Evolutionary conservation across 2,329 filamentous ascomycete species (phyloP).

Genomic region (Ophiostoma sp.): DNA sequence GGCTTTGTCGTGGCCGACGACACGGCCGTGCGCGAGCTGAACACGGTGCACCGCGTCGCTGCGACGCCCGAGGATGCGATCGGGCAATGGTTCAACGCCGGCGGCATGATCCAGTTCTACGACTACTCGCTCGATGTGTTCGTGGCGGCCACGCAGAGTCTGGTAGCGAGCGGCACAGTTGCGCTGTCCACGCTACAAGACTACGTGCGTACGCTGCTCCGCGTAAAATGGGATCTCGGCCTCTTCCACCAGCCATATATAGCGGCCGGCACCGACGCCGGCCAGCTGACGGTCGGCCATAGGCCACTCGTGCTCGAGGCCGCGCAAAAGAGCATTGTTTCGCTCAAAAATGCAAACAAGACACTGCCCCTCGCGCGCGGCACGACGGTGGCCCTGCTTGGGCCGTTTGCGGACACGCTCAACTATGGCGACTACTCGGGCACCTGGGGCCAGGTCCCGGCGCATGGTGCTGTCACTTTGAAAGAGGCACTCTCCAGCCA

Average conservation of each 20-base stretch:
- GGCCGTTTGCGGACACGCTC: slow-evolving; percentile 15
- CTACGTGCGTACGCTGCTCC: not conserved
- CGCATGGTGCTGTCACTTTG: not conserved
- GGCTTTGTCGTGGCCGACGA: slow-evolving; percentile 17
- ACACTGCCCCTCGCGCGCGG: not conserved
- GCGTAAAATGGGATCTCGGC: not conserved
- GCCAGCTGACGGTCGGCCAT: not conserved
- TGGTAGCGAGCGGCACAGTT: not conserved
- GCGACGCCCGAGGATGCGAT: slow-evolving; percentile 3
- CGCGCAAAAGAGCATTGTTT: not conserved
- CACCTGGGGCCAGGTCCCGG: slow-evolving; percentile 15
- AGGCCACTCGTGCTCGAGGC: not conserved
- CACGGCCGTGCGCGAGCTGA: slow-evolving; percentile 14
- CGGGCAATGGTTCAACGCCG: slow-evolving; percentile 18
- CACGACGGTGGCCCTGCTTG: not conserved
- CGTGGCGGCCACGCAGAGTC: not conserved
- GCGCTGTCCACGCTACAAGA: not conserved
- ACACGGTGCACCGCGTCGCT: slow-evolving; percentile 10
- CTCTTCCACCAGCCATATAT: not conserved
- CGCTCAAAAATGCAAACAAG: not conserved
- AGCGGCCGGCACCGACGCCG: not conserved
- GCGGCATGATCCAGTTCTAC: slow-evolving; percentile 18
- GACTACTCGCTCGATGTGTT: slow-evolving; percentile 14
- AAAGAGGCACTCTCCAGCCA: not conserved
- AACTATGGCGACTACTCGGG: slow-evolving; percentile 19